Evolutionary conservation across 2,329 filamentous ascomycete genomes (phyloP).

Genomic region (Aspergillus texensis): DNA sequence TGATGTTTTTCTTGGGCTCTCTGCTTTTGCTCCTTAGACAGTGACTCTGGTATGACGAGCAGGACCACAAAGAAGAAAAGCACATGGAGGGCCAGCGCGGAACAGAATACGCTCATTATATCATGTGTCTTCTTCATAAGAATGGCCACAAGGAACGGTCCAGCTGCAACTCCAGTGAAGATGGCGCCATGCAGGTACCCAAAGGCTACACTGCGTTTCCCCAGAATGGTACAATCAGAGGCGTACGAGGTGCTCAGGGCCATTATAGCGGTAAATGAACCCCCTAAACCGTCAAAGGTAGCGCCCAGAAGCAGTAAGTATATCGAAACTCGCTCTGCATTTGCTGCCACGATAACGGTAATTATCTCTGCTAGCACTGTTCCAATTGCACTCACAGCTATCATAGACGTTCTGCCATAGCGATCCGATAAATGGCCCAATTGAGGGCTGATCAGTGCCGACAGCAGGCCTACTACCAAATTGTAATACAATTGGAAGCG

Average conservation of each 20-base stretch:
- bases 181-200: constrained; percentile 88
- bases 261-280: constrained; percentile 84
- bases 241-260: constrained; percentile 83
- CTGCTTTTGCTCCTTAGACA: constrained; percentile 72
- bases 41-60: constrained; percentile 79
- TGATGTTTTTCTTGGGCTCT: constrained; percentile 70
- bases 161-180: constrained; percentile 85
- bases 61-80: constrained; percentile 73
- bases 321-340: constrained; percentile 72
- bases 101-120: constrained; percentile 81
- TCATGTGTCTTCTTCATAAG: constrained; percentile 75
- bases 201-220: constrained; percentile 78
- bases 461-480: constrained; percentile 73
- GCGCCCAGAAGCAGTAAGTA: constrained; percentile 77
- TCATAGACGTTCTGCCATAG: constrained; percentile 74
- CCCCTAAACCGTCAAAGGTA: constrained; percentile 78
- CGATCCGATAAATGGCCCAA: constrained; percentile 85
- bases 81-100: constrained; percentile 71
- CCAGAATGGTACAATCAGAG: constrained; percentile 82
- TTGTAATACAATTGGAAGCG: constrained; percentile 77
- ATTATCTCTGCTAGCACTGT: constrained; percentile 73
- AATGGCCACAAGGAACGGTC: constrained; percentile 78
- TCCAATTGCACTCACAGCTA: constrained; percentile 74
- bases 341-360: constrained; percentile 76
- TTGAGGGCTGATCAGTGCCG: constrained; percentile 79